These are phyloP conservation scores for Ensete glaucum DNA, from an alignment of 176 grass and related monocot species.

Conservation along the genomic window DNA sequence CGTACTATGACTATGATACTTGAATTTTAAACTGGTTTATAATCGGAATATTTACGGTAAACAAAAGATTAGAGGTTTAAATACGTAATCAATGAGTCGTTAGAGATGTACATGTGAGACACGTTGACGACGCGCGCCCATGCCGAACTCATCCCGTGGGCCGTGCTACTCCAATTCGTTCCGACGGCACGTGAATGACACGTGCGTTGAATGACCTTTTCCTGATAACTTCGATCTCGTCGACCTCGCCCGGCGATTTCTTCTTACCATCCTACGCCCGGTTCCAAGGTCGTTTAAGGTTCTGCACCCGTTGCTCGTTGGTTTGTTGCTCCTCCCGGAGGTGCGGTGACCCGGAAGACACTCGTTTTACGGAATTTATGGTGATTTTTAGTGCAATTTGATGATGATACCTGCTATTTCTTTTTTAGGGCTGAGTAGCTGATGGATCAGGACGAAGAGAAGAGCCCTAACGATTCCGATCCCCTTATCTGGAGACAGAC, in stretches of 20 bases:
- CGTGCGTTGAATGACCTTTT: not conserved
- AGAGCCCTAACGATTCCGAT: conserved; percentile 26
- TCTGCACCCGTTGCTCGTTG: not conserved
- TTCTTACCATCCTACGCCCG: not conserved
- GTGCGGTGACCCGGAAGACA: not conserved
- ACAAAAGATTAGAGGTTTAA: too few species aligned
- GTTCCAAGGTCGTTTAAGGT: not conserved
- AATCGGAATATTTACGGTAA: too few species aligned
- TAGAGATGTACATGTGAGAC: too few species aligned
- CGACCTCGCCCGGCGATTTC: not conserved
- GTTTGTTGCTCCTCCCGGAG: not conserved
- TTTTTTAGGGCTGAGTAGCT: not conserved
- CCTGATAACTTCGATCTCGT: not conserved
- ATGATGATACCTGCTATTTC: not conserved
- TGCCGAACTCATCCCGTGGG: too few species aligned
- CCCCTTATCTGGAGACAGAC: conserved; percentile 36
- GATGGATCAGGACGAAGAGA: conserved; percentile 22
- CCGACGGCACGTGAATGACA: not conserved
- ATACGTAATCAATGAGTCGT: too few species aligned
- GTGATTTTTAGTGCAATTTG: not conserved
- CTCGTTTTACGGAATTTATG: not conserved
- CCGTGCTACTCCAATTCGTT: too few species aligned
- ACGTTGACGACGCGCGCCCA: too few species aligned
- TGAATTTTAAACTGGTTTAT: too few species aligned
- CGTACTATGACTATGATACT: too few species aligned